Evolutionary conservation across 169 alveolate species (phyloP).

Genomic region (Plasmodium vivax): DNA sequence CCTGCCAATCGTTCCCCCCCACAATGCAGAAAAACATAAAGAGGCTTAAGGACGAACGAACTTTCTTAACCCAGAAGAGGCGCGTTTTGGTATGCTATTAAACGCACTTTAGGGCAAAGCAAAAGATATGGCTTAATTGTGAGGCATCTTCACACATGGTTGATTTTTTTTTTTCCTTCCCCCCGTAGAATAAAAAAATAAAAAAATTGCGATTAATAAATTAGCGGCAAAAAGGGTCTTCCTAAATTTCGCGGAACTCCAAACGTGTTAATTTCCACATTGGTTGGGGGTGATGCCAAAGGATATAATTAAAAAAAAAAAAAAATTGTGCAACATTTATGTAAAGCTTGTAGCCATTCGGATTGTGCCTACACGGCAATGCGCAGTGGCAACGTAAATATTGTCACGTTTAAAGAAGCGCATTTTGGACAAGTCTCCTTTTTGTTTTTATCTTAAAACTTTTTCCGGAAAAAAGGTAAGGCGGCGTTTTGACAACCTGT

Average conservation of each 20-base stretch:
- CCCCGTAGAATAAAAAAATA: conserved; percentile 19
- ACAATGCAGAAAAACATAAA: conserved; percentile 18
- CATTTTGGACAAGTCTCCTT: not conserved
- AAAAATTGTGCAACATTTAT: not conserved
- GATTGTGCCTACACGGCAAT: not conserved
- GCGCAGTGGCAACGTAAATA: not conserved
- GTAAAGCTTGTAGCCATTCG: not conserved
- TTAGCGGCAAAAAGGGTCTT: not conserved
- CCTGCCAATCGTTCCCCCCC: not conserved
- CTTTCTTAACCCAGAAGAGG: conserved; percentile 35
- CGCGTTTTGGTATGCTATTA: conserved; percentile 39
- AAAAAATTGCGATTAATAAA: conserved; percentile 13
- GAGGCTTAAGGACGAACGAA: conserved; percentile 23
- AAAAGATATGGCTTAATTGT: not conserved
- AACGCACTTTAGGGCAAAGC: not conserved
- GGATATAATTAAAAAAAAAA: not conserved
- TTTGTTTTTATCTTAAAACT: not conserved
- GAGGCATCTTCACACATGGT: not conserved
- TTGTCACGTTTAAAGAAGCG: not conserved
- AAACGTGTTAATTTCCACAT: not conserved
- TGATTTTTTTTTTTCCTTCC: not conserved
- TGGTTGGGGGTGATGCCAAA: not conserved
- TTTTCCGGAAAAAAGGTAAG: not conserved
- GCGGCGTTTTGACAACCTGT: not conserved
- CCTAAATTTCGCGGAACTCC: not conserved